Evolutionary conservation across 2,329 filamentous ascomycete genomes (phyloP).

Genomic region (Ascochyta lentis): DNA sequence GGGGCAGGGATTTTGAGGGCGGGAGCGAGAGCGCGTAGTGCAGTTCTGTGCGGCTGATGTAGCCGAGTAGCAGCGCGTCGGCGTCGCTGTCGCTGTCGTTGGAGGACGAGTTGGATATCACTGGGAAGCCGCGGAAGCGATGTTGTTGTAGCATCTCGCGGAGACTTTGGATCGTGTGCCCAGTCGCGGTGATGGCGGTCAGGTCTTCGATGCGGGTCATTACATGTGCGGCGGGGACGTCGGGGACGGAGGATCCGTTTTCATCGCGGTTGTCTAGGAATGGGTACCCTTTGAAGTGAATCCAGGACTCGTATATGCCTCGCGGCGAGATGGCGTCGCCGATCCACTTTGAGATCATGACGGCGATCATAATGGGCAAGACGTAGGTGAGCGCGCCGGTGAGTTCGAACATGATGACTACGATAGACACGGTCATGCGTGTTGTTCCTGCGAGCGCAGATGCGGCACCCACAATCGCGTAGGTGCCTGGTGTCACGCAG

Average conservation of each 20-base stretch:
- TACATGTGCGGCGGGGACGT: conserved; percentile 83
- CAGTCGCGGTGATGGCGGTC: conserved; percentile 82
- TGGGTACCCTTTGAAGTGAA: conserved; percentile 92
- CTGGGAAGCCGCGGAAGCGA: conserved; percentile 87
- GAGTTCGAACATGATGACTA: conserved; percentile 99
- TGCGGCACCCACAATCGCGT: conserved; percentile 94
- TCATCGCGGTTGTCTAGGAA: conserved; percentile 91
- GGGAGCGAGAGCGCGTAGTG: conserved; percentile 77
- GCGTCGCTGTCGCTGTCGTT: neutral
- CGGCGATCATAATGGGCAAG: conserved; percentile 97
- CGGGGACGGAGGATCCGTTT: conserved; percentile 68
- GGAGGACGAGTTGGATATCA: conserved; percentile 59
- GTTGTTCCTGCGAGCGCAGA: conserved; percentile 94
- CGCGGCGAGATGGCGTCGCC: conserved; percentile 91
- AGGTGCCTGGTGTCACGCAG: conserved; percentile 93
- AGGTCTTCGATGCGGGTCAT: conserved; percentile 95
- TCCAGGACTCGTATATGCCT: conserved; percentile 98
- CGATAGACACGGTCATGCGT: conserved; percentile 95
- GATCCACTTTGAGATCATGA: conserved; percentile 98
- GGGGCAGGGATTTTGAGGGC: conserved; percentile 65
- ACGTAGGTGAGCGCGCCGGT: conserved; percentile 96
- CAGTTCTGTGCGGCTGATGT: conserved; percentile 91
- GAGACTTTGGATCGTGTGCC: conserved; percentile 83
- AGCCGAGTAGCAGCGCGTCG: conserved; percentile 82
- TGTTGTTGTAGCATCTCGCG: conserved; percentile 74